Base-by-base conservation (phyloP, 2,329 filamentous ascomycete species). In the Fusarium burgessii region DNA sequence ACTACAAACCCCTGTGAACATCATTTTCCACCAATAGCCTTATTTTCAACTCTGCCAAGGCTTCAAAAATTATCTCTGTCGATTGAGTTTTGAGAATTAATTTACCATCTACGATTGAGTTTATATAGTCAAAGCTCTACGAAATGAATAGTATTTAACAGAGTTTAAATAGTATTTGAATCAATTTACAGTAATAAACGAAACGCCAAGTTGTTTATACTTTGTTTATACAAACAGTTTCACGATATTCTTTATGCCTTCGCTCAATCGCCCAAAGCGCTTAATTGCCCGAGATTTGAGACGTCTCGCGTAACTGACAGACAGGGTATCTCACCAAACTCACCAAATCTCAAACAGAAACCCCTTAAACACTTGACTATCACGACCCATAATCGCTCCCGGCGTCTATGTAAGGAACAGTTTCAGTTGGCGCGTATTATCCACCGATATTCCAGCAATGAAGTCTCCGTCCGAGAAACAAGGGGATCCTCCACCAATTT, bases 401-500 rank as follows among this genome's bases (percentile, higher is more conserved):
- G 27, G 64, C 71, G 67, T 43, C 51, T 72, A 70, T 45, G 55
- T 43, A 18, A 64, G 51, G 62, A 58, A 66, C 62, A 25, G 73
- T 76, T 75, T 76, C 73, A 76, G 67, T 47, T 66, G 56, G 64
- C 58, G 66, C 23, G 58, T 60, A 45, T 51, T 14, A 11, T 55
- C 55, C 59, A 51, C 40, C 52, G 49, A 68, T 66, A 65, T 75
- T 74, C 68, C 73, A 75, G 73, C 73, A 75, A 76, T 76, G 52
- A 70, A 33, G 46, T 43, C 33, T 18, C n/a, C 32, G 43, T 43
- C 42, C 68, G 54, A 43, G 67, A 66, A 61, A 63, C 46, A 42
- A 36, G 36, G 32, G 52, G 20, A 36, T 42, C 36, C 23, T 46
- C 18, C 7, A 47, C 5, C 18, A 40, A 25, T 32, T 23, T 57